Percentiles rank a stretch among this genome's conserved stretches.
These are phyloP conservation scores for Phytophthora palmivora DNA, from an alignment of 352 stramenopile genomes.

Conservation along the genomic window DNA sequence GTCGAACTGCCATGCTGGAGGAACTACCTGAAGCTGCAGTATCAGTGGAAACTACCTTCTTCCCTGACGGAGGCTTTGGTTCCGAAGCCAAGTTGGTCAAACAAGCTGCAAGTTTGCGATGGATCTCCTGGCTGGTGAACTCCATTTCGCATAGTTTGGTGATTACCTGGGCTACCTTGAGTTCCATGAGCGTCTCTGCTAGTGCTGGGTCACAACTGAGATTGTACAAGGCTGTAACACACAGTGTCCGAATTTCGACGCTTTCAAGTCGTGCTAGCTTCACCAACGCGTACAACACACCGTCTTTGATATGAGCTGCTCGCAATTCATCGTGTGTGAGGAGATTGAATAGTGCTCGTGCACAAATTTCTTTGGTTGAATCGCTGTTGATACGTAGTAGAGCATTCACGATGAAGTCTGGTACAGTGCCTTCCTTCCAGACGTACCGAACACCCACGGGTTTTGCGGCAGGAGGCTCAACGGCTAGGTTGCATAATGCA, in stretches of 20 bases:
- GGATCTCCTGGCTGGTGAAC: conserved; percentile 84
- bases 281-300: conserved; percentile 88
- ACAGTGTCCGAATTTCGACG: conserved; percentile 81
- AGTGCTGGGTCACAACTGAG: conserved; percentile 77
- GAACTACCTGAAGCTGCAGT: conserved; percentile 2
- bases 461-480: conserved; percentile 53
- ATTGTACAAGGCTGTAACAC: conserved; percentile 86
- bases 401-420: conserved; percentile 91
- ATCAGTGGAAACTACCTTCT: conserved; percentile 16
- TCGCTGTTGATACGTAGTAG: conserved; percentile 90
- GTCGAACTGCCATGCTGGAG: conserved; percentile 31
- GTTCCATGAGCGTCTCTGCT: conserved; percentile 82
- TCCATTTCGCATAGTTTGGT: conserved; percentile 88
- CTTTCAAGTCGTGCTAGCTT: conserved; percentile 87
- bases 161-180: conserved; percentile 86
- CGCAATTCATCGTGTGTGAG: conserved; percentile 84
- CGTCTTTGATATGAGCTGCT: conserved; percentile 85
- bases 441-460: conserved; percentile 69
- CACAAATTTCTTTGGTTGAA: conserved; percentile 90
- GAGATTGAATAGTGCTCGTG: conserved; percentile 86
- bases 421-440: conserved; percentile 87
- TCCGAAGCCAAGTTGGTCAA: conserved; percentile 80
- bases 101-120: conserved; percentile 73
- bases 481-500: conserved; percentile 84
- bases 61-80: conserved; percentile 42